These are phyloP conservation scores for Albugo candida DNA, from an alignment of 352 stramenopile genomes.

Conservation along the genomic window DNA sequence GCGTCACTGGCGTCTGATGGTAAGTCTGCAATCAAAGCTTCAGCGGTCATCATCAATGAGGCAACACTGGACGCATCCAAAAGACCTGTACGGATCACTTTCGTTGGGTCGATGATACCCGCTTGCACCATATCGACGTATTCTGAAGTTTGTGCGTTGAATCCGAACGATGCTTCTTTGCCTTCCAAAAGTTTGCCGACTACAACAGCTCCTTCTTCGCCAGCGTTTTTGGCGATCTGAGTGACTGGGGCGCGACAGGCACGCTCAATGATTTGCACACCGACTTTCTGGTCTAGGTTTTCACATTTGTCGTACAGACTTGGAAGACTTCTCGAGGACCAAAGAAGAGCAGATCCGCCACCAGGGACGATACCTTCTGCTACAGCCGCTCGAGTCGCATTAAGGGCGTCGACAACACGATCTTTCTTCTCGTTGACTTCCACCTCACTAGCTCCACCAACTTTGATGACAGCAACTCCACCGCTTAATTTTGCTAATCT, in stretches of 20 bases:
- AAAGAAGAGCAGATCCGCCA: slow-evolving; percentile 94
- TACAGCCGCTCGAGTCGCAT: slow-evolving; percentile 96
- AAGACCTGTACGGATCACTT: slow-evolving; percentile 97
- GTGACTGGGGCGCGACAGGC: slow-evolving; percentile 87
- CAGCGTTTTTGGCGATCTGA: slow-evolving; percentile 97
- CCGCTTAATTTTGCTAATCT: slow-evolving; percentile 97
- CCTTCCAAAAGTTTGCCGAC: slow-evolving; percentile 98
- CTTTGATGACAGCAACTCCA: slow-evolving; percentile 99
- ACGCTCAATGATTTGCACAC: slow-evolving; percentile 93
- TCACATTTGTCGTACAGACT: slow-evolving; percentile 68
- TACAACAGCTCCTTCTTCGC: slow-evolving; percentile 95
- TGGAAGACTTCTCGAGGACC: slow-evolving; percentile 86
- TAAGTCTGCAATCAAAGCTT: slow-evolving; percentile 95
- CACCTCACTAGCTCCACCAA: slow-evolving; percentile 95
- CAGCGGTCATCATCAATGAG: slow-evolving; percentile 98
- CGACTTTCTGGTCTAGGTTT: slow-evolving; percentile 97
- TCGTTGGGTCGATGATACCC: slow-evolving; percentile 96
- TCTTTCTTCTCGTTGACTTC: slow-evolving; percentile 99
- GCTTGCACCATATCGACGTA: slow-evolving; percentile 97
- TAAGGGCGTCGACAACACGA: slow-evolving; percentile 98
- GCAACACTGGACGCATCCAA: slow-evolving; percentile 97
- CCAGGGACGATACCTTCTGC: slow-evolving; percentile 98
- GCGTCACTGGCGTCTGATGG: slow-evolving; percentile 55
- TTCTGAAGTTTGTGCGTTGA: slow-evolving; percentile 93
- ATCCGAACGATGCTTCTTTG: slow-evolving; percentile 83